phyloP scores from a whole-genome alignment of 192 early-diverging fungal genomes.

The Podila verticillata region DNA sequence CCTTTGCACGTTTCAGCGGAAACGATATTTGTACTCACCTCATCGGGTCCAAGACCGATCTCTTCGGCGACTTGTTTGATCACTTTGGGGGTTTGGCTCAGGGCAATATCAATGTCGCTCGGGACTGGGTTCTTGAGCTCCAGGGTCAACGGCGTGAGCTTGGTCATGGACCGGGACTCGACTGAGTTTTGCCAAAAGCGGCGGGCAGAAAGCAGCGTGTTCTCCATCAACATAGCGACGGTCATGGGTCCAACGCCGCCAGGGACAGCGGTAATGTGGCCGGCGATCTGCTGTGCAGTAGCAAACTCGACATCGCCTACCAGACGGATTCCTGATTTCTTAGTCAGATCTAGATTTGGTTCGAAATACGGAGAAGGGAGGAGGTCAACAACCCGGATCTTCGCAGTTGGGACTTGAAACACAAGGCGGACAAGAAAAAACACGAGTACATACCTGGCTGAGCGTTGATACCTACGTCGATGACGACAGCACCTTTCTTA shows the following conservation, averaged over 20 bases:
- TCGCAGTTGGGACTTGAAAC: no score
- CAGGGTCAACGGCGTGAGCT: conserved; percentile 70
- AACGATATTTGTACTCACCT: conserved; percentile 52
- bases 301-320: conserved; percentile 96
- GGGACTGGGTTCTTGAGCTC: conserved; percentile 84
- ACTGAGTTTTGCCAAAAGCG: conserved; percentile 65
- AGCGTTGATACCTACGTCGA: conserved; percentile 98
- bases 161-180: conserved; percentile 50
- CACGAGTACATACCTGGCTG: conserved; percentile 59
- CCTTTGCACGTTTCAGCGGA: neutral
- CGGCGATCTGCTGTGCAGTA: conserved; percentile 72
- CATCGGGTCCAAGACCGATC: conserved; percentile 78
- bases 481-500: conserved; percentile 91
- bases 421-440: neutral
- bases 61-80: conserved; percentile 84
- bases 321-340: conserved; percentile 90
- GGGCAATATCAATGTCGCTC: conserved; percentile 95
- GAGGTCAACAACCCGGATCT: neutral
- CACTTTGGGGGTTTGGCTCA: conserved; percentile 86
- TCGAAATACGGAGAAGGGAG: neutral
- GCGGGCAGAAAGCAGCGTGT: conserved; percentile 83
- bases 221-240: conserved; percentile 96
- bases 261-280: conserved; percentile 94
- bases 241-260: conserved; percentile 99
- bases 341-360: conserved; percentile 76